Conservation (phyloP, 129 eudicot genomes). For the Tagetes erecta region DNA sequence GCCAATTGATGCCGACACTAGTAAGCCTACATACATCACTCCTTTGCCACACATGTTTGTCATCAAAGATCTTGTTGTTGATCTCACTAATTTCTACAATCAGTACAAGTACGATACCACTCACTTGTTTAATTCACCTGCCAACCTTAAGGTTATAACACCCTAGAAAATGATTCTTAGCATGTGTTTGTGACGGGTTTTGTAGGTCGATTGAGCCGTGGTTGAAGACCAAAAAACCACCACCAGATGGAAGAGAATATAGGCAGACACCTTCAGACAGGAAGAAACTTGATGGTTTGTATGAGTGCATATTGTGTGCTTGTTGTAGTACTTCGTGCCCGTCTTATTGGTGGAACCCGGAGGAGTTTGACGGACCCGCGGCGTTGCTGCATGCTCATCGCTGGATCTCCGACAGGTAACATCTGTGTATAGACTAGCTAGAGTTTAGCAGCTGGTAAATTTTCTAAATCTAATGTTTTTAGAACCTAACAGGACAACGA, state of each 20-base stretch:
- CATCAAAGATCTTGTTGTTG: constrained; percentile 88
- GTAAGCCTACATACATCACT: constrained; percentile 55
- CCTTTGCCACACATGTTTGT: constrained; percentile 91
- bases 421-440: neutral
- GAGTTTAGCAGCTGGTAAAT: too few relatives aligned
- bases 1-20: constrained; percentile 69
- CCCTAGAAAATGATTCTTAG: neutral
- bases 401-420: constrained; percentile 76
- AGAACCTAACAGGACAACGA: too few relatives aligned
- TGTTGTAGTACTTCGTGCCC: constrained; percentile 89
- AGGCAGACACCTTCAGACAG: constrained; percentile 57
- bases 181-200: neutral
- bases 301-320: constrained; percentile 91
- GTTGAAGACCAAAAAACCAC: constrained; percentile 65
- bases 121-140: neutral
- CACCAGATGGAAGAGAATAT: constrained; percentile 62
- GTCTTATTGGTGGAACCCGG: constrained; percentile 91
- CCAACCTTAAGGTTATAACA: too few relatives aligned
- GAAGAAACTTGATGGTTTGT: constrained; percentile 72
- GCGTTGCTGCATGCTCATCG: constrained; percentile 74
- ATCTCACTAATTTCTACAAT: constrained; percentile 85
- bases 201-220: constrained; percentile 76
- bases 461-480: too few relatives aligned
- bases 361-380: constrained; percentile 75
- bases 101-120: constrained; percentile 63